A percentile compares a stretch with the other conserved stretches of the same genome.
These are phyloP conservation scores for Lophium mytilinum DNA, from an alignment of 495 filamentous ascomycete genomes.

Conservation along the genomic window DNA sequence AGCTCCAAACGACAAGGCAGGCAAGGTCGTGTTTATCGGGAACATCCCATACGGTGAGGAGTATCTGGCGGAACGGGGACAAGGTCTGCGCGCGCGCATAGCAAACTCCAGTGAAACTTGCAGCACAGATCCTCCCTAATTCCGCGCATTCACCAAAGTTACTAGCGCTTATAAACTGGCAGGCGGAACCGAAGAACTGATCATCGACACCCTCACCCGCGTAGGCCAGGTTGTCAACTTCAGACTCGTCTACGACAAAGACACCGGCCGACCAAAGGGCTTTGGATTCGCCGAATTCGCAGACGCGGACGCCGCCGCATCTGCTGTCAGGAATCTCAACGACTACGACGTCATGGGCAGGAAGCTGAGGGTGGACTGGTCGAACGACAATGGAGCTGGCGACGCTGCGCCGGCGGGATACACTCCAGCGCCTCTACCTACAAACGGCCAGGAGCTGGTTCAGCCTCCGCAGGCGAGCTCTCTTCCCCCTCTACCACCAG, in stretches of 20 bases:
- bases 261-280: constrained; percentile 90
- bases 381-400: constrained; percentile 77
- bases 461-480: constrained; percentile 25
- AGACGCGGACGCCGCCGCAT: constrained; percentile 84
- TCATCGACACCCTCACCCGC: constrained; percentile 79
- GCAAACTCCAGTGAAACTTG: not conserved
- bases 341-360: constrained; percentile 93
- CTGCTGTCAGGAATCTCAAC: constrained; percentile 91
- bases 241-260: constrained; percentile 87
- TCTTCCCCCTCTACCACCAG: constrained; percentile 75
- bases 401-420: constrained; percentile 50
- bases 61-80: too few species aligned
- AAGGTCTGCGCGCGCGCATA: not conserved
- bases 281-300: constrained; percentile 94
- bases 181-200: constrained; percentile 93
- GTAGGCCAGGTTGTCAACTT: constrained; percentile 89
- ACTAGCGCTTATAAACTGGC: not conserved
- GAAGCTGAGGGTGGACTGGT: constrained; percentile 89
- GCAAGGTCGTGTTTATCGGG: constrained; percentile 35
- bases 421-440: constrained; percentile 30
- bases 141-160: not conserved
- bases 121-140: not conserved
- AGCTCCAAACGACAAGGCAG: constrained; percentile 22
- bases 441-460: constrained; percentile 35
- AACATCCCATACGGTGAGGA: constrained; percentile 37